Percentiles rank a stretch among this genome's conserved stretches.
These are phyloP conservation scores for Sisymbrium irio DNA, from an alignment of 345 rosid genomes.

Conservation along the genomic window DNA sequence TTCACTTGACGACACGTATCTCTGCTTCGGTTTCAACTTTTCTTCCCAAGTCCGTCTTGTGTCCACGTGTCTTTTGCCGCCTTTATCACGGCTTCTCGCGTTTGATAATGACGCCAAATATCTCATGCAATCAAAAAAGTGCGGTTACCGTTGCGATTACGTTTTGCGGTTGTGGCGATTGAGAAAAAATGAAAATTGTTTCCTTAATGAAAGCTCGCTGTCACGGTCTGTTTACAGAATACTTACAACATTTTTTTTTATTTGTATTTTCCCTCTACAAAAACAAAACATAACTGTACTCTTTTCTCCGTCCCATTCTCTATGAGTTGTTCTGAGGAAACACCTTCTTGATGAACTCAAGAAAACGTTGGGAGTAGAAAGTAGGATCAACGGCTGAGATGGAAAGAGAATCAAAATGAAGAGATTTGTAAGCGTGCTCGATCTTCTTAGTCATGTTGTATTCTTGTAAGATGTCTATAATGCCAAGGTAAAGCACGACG, in stretches of 20 bases:
- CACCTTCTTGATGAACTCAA: constrained; percentile 75
- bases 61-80: constrained; percentile 28
- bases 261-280: neutral
- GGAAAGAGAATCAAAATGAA: constrained; percentile 80
- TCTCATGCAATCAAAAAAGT: constrained; percentile 10
- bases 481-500: constrained; percentile 87
- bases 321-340: constrained; percentile 49
- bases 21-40: constrained; percentile 18
- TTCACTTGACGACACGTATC: constrained; percentile 29
- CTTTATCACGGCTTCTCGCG: neutral
- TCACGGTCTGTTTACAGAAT: constrained; percentile 13
- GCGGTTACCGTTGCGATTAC: neutral
- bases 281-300: constrained; percentile 24
- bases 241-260: neutral
- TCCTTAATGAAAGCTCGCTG: constrained; percentile 3
- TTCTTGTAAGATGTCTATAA: constrained; percentile 90
- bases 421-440: constrained; percentile 89
- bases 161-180: neutral
- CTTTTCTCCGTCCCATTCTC: neutral
- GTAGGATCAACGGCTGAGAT: constrained; percentile 92
- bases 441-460: constrained; percentile 88
- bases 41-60: constrained; percentile 15
- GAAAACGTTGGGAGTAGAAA: constrained; percentile 78
- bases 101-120: constrained; percentile 16
- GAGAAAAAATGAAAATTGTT: neutral